phyloP scores from a whole-genome alignment of 331 rosid genomes.

The Prunus yedoensis region DNA sequence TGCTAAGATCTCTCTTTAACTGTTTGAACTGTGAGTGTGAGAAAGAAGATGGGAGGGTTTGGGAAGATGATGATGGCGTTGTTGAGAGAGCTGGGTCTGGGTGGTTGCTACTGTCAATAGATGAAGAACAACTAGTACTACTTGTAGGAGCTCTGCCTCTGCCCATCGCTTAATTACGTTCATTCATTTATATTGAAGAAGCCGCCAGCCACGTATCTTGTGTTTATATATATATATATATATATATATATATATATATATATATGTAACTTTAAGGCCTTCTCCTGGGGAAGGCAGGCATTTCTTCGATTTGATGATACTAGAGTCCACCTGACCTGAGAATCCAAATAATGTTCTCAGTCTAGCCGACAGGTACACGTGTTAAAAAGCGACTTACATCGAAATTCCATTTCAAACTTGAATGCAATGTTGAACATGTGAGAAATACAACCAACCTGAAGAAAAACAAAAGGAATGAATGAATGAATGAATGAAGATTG shows the following conservation, averaged over 20 bases:
- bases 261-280: neutral
- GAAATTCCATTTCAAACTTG: neutral
- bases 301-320: conserved; percentile 15
- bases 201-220: conserved; percentile 16
- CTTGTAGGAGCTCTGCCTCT: conserved; percentile 15
- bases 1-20: conserved; percentile 32
- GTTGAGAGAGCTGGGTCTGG: neutral
- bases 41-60: conserved; percentile 35
- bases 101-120: conserved; percentile 34
- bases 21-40: neutral
- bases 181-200: neutral
- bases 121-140: conserved; percentile 17
- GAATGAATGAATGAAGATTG: too few species aligned
- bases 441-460: neutral
- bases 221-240: too few species aligned
- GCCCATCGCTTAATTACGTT: conserved; percentile 24
- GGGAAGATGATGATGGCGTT: too few species aligned
- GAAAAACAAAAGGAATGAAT: too few species aligned
- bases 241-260: too few species aligned
- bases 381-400: conserved; percentile 31
- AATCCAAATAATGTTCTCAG: conserved; percentile 30
- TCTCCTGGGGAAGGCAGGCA: conserved; percentile 12
- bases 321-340: conserved; percentile 21
- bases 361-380: conserved; percentile 56
- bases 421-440: neutral